A percentile compares a stretch with the other conserved stretches of the same genome.
These are phyloP conservation scores for Colletotrichum graminicola DNA, from an alignment of 2,329 filamentous ascomycete genomes.

Conservation along the genomic window DNA sequence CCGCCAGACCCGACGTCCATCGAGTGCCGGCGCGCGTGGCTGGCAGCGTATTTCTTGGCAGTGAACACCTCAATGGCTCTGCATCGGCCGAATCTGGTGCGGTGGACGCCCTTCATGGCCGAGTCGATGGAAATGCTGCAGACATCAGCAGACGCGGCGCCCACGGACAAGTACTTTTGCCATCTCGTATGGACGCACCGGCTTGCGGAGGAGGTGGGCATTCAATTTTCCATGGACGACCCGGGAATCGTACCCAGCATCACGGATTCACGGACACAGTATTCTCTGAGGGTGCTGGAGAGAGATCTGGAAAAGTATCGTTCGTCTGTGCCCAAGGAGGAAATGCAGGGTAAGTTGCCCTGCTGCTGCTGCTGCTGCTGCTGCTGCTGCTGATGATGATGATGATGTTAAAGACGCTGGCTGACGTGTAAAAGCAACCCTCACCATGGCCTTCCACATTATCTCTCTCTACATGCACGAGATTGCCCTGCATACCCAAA, in stretches of 20 bases:
- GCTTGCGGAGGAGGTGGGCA: conserved; percentile 76
- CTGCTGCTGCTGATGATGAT: conserved; percentile 2
- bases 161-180: conserved; percentile 69
- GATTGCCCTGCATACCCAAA: conserved; percentile 75
- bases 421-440: conserved; percentile 61
- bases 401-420: not conserved
- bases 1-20: conserved; percentile 65
- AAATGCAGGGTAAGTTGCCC: conserved; percentile 67
- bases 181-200: conserved; percentile 71
- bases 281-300: conserved; percentile 74
- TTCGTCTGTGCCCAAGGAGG: conserved; percentile 63
- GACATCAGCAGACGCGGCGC: conserved; percentile 65
- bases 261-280: conserved; percentile 72
- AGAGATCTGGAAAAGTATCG: conserved; percentile 72
- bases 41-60: conserved; percentile 70
- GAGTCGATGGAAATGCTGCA: conserved; percentile 70
- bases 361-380: not conserved
- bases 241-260: conserved; percentile 66
- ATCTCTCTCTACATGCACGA: conserved; percentile 82
- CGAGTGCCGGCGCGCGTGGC: conserved; percentile 69
- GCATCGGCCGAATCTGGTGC: conserved; percentile 70
- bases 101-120: conserved; percentile 71
- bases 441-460: conserved; percentile 74
- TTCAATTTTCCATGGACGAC: conserved; percentile 77
- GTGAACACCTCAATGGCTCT: conserved; percentile 72